Conservation (phyloP, 495 filamentous ascomycete genomes). For the Evansstolkia leycettana region DNA sequence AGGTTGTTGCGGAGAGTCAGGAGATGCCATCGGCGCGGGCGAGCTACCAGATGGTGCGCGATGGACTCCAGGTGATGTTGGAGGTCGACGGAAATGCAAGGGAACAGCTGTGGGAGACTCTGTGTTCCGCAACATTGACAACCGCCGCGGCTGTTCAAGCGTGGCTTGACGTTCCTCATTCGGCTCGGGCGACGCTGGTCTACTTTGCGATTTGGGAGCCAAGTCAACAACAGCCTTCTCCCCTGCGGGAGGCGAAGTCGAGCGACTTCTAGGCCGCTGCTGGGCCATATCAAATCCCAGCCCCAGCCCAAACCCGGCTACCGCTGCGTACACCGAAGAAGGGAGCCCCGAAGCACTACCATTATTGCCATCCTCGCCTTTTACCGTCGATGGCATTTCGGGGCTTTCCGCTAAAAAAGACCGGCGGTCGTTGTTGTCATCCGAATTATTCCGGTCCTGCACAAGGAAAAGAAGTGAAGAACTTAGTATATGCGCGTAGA, state of each 20-base stretch:
- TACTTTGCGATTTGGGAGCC: slow-evolving; percentile 18
- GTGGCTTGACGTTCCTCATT: slow-evolving; percentile 8
- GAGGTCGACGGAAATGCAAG: slow-evolving; percentile 35
- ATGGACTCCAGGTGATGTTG: slow-evolving; percentile 23
- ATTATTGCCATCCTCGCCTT: slow-evolving; percentile 12
- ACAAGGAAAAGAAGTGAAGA: slow-evolving; percentile 21
- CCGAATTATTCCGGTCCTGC: slow-evolving; percentile 24
- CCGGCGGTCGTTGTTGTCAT: slow-evolving; percentile 21
- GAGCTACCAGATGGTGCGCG: slow-evolving; percentile 23
- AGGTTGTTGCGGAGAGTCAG: slow-evolving; percentile 21
- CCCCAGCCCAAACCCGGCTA: slow-evolving; percentile 9
- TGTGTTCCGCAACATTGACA: slow-evolving; percentile 18
- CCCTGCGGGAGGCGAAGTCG: slow-evolving; percentile 20
- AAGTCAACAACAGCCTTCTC: slow-evolving; percentile 12
- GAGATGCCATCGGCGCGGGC: slow-evolving; percentile 9
- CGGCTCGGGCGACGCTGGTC: slow-evolving; percentile 26
- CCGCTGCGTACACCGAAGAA: slow-evolving; percentile 9
- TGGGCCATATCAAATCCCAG: slow-evolving; percentile 6
- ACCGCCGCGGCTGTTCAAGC: slow-evolving; percentile 12
- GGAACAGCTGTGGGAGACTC: slow-evolving; percentile 40
- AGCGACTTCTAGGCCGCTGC: slow-evolving; percentile 24
- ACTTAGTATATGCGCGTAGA: slow-evolving; percentile 25
- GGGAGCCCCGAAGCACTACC: slow-evolving; percentile 28
- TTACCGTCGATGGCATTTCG: slow-evolving; percentile 29
- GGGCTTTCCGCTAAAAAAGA: slow-evolving; percentile 41